Conservation (phyloP, 192 early-diverging fungal genomes). For the Thoreauomyces humboldtii region DNA sequence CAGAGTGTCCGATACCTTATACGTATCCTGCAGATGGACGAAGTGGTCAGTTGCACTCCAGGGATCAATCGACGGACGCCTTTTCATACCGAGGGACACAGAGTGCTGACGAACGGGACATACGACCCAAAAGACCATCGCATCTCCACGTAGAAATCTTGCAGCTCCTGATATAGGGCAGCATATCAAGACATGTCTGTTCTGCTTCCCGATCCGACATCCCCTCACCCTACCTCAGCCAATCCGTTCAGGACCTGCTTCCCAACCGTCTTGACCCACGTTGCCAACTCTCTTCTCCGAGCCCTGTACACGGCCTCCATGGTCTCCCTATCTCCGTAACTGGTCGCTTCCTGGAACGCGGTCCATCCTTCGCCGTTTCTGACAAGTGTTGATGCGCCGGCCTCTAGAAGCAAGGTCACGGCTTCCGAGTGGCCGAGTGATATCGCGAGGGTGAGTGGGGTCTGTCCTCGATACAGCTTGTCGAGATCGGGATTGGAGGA, state of each 20-base stretch:
- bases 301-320: slow-evolving; percentile 26
- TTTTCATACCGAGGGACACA: slow-evolving; percentile 42
- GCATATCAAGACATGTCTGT: slow-evolving; percentile 20
- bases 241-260: slow-evolving; percentile 26
- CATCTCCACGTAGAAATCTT: slow-evolving; percentile 48
- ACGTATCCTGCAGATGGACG: slow-evolving; percentile 14
- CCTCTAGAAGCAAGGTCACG: slow-evolving; percentile 35
- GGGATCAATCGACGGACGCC: neutral
- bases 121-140: slow-evolving; percentile 42
- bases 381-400: slow-evolving; percentile 29
- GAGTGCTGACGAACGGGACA: slow-evolving; percentile 44
- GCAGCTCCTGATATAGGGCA: slow-evolving; percentile 28
- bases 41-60: neutral
- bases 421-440: slow-evolving; percentile 35
- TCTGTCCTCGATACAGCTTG: slow-evolving; percentile 40
- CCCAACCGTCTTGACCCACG: slow-evolving; percentile 37
- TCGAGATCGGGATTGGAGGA: slow-evolving; percentile 22
- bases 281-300: slow-evolving; percentile 31
- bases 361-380: slow-evolving; percentile 48
- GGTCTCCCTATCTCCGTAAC: slow-evolving; percentile 42
- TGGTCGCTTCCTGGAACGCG: slow-evolving; percentile 52
- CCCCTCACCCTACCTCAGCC: slow-evolving; percentile 20
- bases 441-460: slow-evolving; percentile 49
- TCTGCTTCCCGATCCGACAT: neutral
- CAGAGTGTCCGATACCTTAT: slow-evolving; percentile 15